Evolutionary conservation across 129 eudicot species (phyloP).

Genomic region (Ambrosia artemisiifolia): DNA sequence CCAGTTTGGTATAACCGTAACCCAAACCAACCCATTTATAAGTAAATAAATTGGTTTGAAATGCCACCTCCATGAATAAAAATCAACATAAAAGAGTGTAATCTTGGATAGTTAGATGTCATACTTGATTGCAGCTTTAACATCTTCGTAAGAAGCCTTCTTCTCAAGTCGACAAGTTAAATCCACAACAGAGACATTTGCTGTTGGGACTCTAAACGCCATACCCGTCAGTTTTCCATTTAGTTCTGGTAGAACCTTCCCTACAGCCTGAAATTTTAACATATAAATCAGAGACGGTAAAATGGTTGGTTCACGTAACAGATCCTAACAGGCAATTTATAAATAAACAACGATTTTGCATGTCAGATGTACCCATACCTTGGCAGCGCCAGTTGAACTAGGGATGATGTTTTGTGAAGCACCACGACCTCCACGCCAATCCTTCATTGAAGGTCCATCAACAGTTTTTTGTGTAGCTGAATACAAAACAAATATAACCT

Average conservation of each 20-base stretch:
- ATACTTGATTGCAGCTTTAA: constrained; percentile 90
- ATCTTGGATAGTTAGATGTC: constrained; percentile 11
- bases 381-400: constrained; percentile 97
- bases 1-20: neutral
- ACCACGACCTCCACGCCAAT: constrained; percentile 99
- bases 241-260: constrained; percentile 91
- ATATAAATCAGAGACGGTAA: neutral
- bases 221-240: constrained; percentile 97
- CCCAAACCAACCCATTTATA: neutral
- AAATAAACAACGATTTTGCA: neutral
- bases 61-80: neutral
- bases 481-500: neutral
- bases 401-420: constrained; percentile 96
- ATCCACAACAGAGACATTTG: constrained; percentile 96
- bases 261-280: constrained; percentile 66
- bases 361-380: constrained; percentile 37
- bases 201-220: constrained; percentile 96
- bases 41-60: neutral
- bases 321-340: neutral
- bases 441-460: constrained; percentile 99
- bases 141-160: constrained; percentile 88
- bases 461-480: constrained; percentile 97
- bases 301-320: neutral
- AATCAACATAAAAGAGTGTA: neutral
- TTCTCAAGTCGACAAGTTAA: constrained; percentile 95